These are phyloP conservation scores for Diplotaxis tenuifolia DNA, from an alignment of 345 rosid species.

Conservation along the genomic window DNA sequence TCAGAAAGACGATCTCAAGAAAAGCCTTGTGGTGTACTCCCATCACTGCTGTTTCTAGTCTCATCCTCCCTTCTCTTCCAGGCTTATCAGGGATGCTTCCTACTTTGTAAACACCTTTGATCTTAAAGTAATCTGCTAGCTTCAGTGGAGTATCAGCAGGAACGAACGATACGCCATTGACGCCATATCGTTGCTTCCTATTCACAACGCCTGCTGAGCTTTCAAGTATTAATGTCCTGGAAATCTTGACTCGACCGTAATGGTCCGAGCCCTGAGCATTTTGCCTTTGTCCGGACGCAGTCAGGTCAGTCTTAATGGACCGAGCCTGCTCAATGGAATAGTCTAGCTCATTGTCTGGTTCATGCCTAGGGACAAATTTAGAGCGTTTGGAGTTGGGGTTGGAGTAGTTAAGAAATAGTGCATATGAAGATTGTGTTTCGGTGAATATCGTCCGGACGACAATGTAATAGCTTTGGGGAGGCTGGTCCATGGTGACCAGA, in stretches of 20 bases:
- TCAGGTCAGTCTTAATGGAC: conserved; percentile 68
- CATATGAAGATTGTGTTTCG: conserved; percentile 37
- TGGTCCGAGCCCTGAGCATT: conserved; percentile 95
- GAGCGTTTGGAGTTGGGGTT: conserved; percentile 49
- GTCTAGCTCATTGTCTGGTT: conserved; percentile 44
- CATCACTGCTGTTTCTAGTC: conserved; percentile 76
- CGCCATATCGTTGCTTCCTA: neutral
- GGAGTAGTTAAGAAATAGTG: conserved; percentile 56
- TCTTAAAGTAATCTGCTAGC: neutral
- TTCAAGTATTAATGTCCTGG: conserved; percentile 56
- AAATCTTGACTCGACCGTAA: conserved; percentile 62
- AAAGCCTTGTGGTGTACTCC: conserved; percentile 59
- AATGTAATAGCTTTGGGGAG: conserved; percentile 52
- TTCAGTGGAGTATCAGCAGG: neutral
- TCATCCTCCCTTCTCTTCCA: conserved; percentile 31
- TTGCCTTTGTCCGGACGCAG: conserved; percentile 82
- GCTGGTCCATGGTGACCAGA: conserved; percentile 76
- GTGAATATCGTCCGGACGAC: conserved; percentile 61
- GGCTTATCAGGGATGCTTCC: conserved; percentile 65
- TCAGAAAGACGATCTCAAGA: conserved; percentile 71
- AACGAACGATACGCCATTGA: neutral
- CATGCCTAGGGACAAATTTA: conserved; percentile 38
- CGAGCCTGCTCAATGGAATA: conserved; percentile 75
- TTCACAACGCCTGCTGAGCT: conserved; percentile 57
- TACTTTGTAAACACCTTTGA: neutral